These are phyloP conservation scores for Erysimum pusillum DNA, from an alignment of 441 rosid species.

Conservation along the genomic window DNA sequence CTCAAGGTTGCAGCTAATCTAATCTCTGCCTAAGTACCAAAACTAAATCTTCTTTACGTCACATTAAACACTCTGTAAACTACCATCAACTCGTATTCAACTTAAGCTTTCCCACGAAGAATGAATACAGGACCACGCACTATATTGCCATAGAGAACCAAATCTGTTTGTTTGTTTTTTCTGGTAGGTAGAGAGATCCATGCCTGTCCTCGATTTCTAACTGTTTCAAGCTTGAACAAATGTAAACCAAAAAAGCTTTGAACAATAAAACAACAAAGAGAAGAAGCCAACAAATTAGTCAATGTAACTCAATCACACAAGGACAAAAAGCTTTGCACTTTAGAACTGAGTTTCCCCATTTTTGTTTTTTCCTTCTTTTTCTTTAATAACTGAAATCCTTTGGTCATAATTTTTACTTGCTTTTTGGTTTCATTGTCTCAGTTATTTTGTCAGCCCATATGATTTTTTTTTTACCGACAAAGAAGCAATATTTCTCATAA, in stretches of 20 bases:
- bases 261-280: conserved; percentile 26
- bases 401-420: neutral
- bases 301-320: conserved; percentile 23
- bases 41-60: conserved; percentile 49
- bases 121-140: conserved; percentile 10
- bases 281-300: conserved; percentile 33
- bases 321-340: conserved; percentile 29
- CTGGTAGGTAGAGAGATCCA: conserved; percentile 24
- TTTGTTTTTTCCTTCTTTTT: neutral
- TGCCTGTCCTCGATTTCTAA: conserved; percentile 18
- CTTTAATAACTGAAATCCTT: neutral
- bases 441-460: neutral
- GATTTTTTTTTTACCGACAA: neutral
- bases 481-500: conserved; percentile 13
- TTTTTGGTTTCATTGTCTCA: neutral
- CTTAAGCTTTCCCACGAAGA: neutral
- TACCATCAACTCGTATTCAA: neutral
- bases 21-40: conserved; percentile 44
- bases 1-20: conserved; percentile 82
- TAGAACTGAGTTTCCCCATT: conserved; percentile 23
- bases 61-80: conserved; percentile 21
- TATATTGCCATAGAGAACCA: no score
- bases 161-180: conserved; percentile 15
- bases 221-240: conserved; percentile 22
- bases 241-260: conserved; percentile 29